Percentiles rank a stretch among this genome's conserved stretches.
Conservation (phyloP, 768 basidiomycete genomes). For the Lactarius akahatsu region DNA sequence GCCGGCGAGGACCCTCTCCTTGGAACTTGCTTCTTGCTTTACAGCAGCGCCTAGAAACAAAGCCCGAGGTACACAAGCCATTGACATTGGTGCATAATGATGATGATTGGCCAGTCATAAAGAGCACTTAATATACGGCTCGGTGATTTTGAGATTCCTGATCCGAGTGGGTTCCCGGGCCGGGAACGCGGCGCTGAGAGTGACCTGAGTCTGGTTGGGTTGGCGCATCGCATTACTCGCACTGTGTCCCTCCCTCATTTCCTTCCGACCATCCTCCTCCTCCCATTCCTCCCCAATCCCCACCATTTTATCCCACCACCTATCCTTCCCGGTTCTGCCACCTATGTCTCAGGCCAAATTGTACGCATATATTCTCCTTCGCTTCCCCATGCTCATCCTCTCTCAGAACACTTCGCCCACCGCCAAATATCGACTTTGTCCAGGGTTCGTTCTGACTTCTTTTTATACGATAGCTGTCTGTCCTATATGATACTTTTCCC, state of each 20-base stretch:
- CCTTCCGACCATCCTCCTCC: background rate
- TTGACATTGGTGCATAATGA: background rate
- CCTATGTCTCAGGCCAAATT: conserved; percentile 24
- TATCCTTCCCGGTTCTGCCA: background rate
- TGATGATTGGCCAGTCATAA: background rate
- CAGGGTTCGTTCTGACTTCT: conserved; percentile 45
- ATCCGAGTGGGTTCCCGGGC: conserved; percentile 1
- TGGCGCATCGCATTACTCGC: background rate
- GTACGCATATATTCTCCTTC: background rate
- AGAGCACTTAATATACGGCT: background rate
- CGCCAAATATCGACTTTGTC: conserved; percentile 87
- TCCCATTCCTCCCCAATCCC: background rate
- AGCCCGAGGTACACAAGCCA: background rate
- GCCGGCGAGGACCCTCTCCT: background rate
- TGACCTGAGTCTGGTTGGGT: background rate
- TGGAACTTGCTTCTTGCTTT: background rate
- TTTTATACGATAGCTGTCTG: background rate
- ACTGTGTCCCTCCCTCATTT: background rate
- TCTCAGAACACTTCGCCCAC: conserved; percentile 73
- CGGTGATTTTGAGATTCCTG: background rate
- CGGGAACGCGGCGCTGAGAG: background rate
- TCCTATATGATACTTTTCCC: background rate
- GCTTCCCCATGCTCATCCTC: background rate
- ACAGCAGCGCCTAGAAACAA: background rate
- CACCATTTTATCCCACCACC: background rate